These are phyloP conservation scores for Xenoacremonium recifei DNA, from an alignment of 2,329 filamentous ascomycete species.

Conservation along the genomic window DNA sequence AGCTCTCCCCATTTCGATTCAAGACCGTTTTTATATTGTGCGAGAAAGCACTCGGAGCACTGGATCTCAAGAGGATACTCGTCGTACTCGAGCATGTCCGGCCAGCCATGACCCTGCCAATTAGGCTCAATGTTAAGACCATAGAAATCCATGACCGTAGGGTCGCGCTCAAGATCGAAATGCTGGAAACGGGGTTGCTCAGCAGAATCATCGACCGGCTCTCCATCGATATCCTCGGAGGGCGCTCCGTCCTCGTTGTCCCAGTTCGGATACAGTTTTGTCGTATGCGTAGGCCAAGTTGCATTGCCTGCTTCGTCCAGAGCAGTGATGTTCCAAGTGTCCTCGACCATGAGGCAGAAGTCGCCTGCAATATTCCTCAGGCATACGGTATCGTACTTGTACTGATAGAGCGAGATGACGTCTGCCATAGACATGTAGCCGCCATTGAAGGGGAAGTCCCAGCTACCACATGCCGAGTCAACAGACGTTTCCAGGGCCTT, in stretches of 20 bases:
- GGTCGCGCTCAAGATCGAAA: too few species aligned
- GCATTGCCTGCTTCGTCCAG: neutral
- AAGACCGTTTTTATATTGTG: too few species aligned
- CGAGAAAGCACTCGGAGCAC: too few species aligned
- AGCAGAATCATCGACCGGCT: neutral
- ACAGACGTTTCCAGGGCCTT: neutral
- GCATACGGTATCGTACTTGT: neutral
- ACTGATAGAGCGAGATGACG: neutral
- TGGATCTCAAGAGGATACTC: too few species aligned
- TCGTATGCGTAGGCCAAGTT: conserved; percentile 1
- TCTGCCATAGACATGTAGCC: neutral
- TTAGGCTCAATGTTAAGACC: too few species aligned
- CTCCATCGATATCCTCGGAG: neutral
- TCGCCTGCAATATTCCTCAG: neutral
- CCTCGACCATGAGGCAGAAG: conserved; percentile 1
- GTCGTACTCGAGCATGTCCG: too few species aligned
- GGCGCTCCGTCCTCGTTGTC: neutral
- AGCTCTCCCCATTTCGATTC: too few species aligned
- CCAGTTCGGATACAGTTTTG: neutral
- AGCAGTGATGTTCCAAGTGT: neutral
- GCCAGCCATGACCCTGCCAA: too few species aligned
- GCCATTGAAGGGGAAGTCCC: neutral
- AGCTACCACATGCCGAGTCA: neutral
- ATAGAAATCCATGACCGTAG: too few species aligned
- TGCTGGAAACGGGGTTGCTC: neutral